A percentile compares a stretch with the other conserved stretches of the same genome.
phyloP scores from a whole-genome alignment of 306 rosid species.

The Gastrolobium villosum region DNA sequence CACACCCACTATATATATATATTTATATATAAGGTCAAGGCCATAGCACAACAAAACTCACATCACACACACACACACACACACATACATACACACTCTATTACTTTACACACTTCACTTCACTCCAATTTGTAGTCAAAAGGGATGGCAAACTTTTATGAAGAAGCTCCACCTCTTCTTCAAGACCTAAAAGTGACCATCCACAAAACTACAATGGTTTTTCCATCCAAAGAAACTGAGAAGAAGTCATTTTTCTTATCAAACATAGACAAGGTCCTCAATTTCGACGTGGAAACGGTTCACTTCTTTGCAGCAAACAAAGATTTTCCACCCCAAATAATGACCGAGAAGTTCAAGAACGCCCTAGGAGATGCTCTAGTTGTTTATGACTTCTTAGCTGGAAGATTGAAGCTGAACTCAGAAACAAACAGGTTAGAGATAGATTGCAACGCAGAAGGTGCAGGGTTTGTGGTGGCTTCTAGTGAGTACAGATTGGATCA shows the following conservation, averaged over 20 bases:
- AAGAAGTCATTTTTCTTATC: slow-evolving; percentile 71
- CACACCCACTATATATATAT: not conserved
- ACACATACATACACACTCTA: not conserved
- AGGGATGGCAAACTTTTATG: slow-evolving; percentile 45
- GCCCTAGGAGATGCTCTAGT: slow-evolving; percentile 62
- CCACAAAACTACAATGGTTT: slow-evolving; percentile 54
- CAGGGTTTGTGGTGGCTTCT: slow-evolving; percentile 73
- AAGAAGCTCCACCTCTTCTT: slow-evolving; percentile 40
- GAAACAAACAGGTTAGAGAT: slow-evolving; percentile 67
- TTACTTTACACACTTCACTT: not conserved
- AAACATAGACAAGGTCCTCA: slow-evolving; percentile 81
- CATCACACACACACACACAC: not conserved
- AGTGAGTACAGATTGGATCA: slow-evolving; percentile 61
- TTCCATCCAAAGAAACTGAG: slow-evolving; percentile 60
- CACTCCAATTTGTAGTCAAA: not conserved
- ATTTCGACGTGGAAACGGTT: slow-evolving; percentile 70
- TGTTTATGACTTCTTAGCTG: slow-evolving; percentile 68
- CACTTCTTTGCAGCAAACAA: slow-evolving; percentile 67
- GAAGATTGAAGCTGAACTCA: slow-evolving; percentile 61
- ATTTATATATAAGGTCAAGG: not conserved
- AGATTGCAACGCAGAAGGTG: slow-evolving; percentile 71
- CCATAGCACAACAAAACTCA: not conserved
- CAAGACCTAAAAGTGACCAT: slow-evolving; percentile 67
- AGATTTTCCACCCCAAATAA: slow-evolving; percentile 54
- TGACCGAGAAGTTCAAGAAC: slow-evolving; percentile 54